These are phyloP conservation scores for Begonia peltatifolia DNA, from an alignment of 306 rosid species.

Conservation along the genomic window DNA sequence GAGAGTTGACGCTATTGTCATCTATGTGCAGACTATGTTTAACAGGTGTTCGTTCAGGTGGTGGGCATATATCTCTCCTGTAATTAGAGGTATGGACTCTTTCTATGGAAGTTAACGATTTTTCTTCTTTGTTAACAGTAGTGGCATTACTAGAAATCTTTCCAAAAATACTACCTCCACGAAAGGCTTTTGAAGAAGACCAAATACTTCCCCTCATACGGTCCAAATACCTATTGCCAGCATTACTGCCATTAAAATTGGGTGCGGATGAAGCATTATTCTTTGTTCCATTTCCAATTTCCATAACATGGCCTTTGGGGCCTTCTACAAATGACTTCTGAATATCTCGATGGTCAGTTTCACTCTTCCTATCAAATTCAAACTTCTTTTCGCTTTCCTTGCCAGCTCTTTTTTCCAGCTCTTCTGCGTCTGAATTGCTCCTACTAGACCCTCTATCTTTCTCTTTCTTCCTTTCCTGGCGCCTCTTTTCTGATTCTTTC, in stretches of 20 bases:
- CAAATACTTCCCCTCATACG: slow-evolving; percentile 83
- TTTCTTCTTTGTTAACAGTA: slow-evolving; percentile 45
- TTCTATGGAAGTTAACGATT: slow-evolving; percentile 47
- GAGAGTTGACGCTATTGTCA: slow-evolving; percentile 44
- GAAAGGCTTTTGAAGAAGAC: slow-evolving; percentile 85
- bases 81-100: slow-evolving; percentile 39
- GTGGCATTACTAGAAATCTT: slow-evolving; percentile 42
- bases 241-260: slow-evolving; percentile 42
- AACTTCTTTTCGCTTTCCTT: slow-evolving; percentile 72
- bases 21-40: slow-evolving; percentile 51
- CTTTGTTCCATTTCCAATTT: slow-evolving; percentile 37
- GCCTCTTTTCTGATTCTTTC: slow-evolving; percentile 83
- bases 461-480: slow-evolving; percentile 75
- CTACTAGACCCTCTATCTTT: slow-evolving; percentile 83
- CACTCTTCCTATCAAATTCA: slow-evolving; percentile 57
- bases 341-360: slow-evolving; percentile 46
- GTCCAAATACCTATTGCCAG: slow-evolving; percentile 83
- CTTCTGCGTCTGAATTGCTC: slow-evolving; percentile 96
- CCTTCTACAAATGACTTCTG: slow-evolving; percentile 46
- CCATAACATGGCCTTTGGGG: slow-evolving; percentile 40
- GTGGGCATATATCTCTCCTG: slow-evolving; percentile 42
- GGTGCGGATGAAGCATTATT: slow-evolving; percentile 26
- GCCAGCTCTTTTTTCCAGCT: slow-evolving; percentile 64
- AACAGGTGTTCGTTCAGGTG: slow-evolving; percentile 45
- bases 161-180: slow-evolving; percentile 65